Conservation (phyloP, 257 asterid genomes). For the Lavandula angustifolia region DNA sequence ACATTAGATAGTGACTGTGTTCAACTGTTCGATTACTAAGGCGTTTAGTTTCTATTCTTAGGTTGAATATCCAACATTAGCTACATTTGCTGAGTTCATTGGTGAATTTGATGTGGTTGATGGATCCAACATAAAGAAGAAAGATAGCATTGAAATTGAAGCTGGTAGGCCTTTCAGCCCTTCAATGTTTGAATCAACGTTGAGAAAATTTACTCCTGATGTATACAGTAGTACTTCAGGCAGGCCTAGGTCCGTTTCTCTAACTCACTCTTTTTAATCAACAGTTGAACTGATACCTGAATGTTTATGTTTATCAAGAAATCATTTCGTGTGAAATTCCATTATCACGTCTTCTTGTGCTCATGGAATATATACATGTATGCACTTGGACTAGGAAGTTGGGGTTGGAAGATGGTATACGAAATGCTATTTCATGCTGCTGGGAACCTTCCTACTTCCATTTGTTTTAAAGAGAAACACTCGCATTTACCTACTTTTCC, state of each 20-base stretch:
- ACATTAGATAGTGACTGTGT: conserved; percentile 10
- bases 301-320: conserved; percentile 20
- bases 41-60: conserved; percentile 30
- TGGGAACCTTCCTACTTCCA: not conserved
- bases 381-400: conserved; percentile 13
- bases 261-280: conserved; percentile 11
- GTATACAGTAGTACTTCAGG: conserved; percentile 53
- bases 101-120: conserved; percentile 62
- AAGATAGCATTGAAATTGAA: conserved; percentile 53
- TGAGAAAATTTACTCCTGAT: conserved; percentile 87
- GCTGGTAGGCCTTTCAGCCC: conserved; percentile 71
- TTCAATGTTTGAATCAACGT: conserved; percentile 69
- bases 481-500: conserved; percentile 4
- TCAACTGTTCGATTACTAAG: conserved; percentile 10
- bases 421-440: conserved; percentile 6
- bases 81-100: conserved; percentile 73
- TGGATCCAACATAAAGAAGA: conserved; percentile 49
- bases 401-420: not conserved
- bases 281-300: conserved; percentile 4
- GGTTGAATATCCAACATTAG: conserved; percentile 74
- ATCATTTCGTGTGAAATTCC: not conserved
- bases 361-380: conserved; percentile 2
- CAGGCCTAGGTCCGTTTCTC: conserved; percentile 70
- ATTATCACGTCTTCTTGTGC: not conserved
- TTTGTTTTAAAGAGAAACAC: conserved; percentile 12